These are phyloP conservation scores for Strobilomyces dryophilus DNA, from an alignment of 768 basidiomycete species.

Conservation along the genomic window DNA sequence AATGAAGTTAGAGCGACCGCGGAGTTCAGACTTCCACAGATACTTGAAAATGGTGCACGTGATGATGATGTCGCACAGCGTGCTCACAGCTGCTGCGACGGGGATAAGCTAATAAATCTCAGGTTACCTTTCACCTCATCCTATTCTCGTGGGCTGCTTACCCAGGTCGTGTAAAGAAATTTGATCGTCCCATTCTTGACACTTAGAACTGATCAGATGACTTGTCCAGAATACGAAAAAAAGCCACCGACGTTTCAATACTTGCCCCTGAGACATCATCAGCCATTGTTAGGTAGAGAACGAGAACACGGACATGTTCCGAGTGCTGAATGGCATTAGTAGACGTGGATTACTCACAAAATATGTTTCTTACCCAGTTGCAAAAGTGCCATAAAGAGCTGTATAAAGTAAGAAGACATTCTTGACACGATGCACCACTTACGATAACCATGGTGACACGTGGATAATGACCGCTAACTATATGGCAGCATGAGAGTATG, in stretches of 20 bases:
- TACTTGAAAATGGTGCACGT: conserved; percentile 8
- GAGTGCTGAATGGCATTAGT: not conserved
- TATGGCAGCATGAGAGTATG: no score
- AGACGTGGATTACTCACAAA: not conserved
- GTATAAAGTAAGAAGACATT: not conserved
- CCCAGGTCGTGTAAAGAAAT: conserved; percentile 8
- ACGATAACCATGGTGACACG: not conserved
- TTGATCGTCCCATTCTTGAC: not conserved
- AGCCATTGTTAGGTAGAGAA: not conserved
- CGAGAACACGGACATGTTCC: conserved; percentile 6
- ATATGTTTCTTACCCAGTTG: conserved; percentile 4
- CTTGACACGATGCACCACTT: not conserved
- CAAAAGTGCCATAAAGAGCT: not conserved
- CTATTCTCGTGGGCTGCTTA: not conserved
- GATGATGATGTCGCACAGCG: conserved; percentile 11
- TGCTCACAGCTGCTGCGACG: not conserved
- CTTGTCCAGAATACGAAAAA: not conserved
- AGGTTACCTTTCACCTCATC: not conserved
- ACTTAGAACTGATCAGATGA: not conserved
- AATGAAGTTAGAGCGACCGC: not conserved
- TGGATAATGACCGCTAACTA: conserved; percentile 1
- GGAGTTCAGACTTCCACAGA: conserved; percentile 11
- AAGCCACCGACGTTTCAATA: conserved; percentile 1
- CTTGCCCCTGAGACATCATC: not conserved
- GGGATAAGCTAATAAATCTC: conserved; percentile 7